Evolutionary conservation across 306 rosid genomes (phyloP).

Genomic region (Corylus americana): DNA sequence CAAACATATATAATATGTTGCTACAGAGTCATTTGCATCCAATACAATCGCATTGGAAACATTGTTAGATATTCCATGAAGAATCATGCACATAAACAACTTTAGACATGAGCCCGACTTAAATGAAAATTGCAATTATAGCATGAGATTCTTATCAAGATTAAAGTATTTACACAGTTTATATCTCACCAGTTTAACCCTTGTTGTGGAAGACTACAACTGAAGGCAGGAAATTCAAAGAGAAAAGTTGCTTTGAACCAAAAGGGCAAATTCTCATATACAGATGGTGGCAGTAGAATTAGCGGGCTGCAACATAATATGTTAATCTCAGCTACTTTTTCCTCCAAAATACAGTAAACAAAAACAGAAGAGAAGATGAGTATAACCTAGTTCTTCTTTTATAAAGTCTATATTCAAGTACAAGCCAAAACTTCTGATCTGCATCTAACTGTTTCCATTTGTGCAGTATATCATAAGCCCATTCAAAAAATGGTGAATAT

Average conservation of each 20-base stretch:
- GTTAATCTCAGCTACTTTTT: conserved; percentile 30
- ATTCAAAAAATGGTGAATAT: conserved; percentile 12
- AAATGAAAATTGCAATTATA: not conserved
- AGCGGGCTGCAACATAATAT: conserved; percentile 69
- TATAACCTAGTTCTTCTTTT: conserved; percentile 75
- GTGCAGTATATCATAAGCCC: conserved; percentile 25
- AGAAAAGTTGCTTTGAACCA: conserved; percentile 78
- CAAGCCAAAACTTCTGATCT: conserved; percentile 84
- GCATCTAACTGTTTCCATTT: conserved; percentile 69
- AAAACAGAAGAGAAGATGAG: conserved; percentile 20
- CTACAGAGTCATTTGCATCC: not conserved
- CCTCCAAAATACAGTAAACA: conserved; percentile 16
- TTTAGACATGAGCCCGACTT: not conserved
- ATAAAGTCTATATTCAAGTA: conserved; percentile 61
- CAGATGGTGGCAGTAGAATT: conserved; percentile 60
- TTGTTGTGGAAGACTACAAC: conserved; percentile 56
- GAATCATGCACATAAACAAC: not conserved
- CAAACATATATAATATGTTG: not conserved
- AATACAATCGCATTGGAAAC: no score
- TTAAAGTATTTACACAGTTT: conserved; percentile 6
- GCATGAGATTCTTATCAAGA: not conserved
- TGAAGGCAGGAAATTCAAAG: conserved; percentile 79
- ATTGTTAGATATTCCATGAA: not conserved
- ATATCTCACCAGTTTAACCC: conserved; percentile 63
- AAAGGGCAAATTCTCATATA: conserved; percentile 73